Percentiles rank a stretch among this genome's conserved stretches.
Conservation (phyloP, 1,139 yeast species). For the Blastobotrys indianensis region DNA sequence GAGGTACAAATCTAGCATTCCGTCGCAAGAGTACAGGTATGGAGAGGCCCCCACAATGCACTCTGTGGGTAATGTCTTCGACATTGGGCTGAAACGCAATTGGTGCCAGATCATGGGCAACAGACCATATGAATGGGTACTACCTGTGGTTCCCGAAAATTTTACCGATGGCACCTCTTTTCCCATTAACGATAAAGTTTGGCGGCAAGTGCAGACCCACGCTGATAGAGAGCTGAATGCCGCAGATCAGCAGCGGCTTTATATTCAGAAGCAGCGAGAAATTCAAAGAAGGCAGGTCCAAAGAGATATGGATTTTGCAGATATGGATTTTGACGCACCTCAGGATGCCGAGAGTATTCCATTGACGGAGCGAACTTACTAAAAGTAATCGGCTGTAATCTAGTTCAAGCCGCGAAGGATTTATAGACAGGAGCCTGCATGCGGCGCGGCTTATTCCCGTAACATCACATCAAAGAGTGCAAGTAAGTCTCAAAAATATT, state of each 20-base stretch:
- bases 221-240: constrained; percentile 26
- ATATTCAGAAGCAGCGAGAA: constrained; percentile 11
- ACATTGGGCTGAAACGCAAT: constrained; percentile 59
- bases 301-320: not conserved
- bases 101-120: constrained; percentile 72
- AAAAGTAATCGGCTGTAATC: not conserved
- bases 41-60: constrained; percentile 37
- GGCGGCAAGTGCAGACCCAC: constrained; percentile 28
- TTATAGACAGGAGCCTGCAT: too few species aligned
- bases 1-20: constrained; percentile 43
- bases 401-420: not conserved
- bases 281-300: constrained; percentile 11
- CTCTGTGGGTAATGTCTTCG: constrained; percentile 60
- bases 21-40: constrained; percentile 38
- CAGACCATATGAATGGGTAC: constrained; percentile 56
- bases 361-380: constrained; percentile 1
- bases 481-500: too few species aligned
- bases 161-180: constrained; percentile 29
- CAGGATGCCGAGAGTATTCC: constrained; percentile 10
- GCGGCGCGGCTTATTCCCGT: not conserved
- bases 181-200: constrained; percentile 29
- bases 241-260: constrained; percentile 10
- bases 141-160: constrained; percentile 45
- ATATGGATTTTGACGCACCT: not conserved
- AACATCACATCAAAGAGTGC: not conserved